Evolutionary conservation across 2,329 filamentous ascomycete species (phyloP).

Genomic region (Fusarium chaquense): DNA sequence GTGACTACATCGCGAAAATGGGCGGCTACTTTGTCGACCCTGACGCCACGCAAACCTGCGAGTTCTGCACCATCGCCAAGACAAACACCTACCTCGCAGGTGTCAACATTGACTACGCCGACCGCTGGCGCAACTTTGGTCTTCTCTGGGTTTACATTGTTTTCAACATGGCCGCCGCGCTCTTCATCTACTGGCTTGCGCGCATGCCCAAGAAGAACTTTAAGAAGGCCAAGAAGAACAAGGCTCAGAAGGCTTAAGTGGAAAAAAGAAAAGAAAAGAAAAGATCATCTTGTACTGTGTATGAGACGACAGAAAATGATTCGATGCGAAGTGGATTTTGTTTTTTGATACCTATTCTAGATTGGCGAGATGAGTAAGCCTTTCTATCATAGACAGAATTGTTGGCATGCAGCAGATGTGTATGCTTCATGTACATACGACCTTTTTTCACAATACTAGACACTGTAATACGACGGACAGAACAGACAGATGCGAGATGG

Average conservation of each 20-base stretch:
- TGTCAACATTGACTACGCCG: slow-evolving; percentile 65
- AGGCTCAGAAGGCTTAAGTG: slow-evolving; percentile 16
- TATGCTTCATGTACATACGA: slow-evolving; percentile 36
- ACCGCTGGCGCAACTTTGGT: slow-evolving; percentile 78
- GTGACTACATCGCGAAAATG: slow-evolving; percentile 60
- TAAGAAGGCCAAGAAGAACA: slow-evolving; percentile 52
- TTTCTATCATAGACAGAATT: slow-evolving; percentile 36
- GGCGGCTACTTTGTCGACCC: slow-evolving; percentile 68
- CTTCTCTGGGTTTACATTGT: slow-evolving; percentile 69
- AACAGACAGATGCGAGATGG: slow-evolving; percentile 27
- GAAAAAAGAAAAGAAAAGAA: background rate
- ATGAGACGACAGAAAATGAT: slow-evolving; percentile 6
- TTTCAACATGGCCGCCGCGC: slow-evolving; percentile 68
- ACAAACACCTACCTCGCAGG: slow-evolving; percentile 65
- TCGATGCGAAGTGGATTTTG: background rate
- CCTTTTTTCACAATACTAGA: slow-evolving; percentile 20
- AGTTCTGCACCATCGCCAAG: slow-evolving; percentile 65
- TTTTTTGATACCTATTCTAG: slow-evolving; percentile 16
- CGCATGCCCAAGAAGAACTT: slow-evolving; percentile 59
- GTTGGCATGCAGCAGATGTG: background rate
- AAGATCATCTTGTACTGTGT: slow-evolving; percentile 7
- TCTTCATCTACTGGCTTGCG: slow-evolving; percentile 68
- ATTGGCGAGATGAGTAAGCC: slow-evolving; percentile 4
- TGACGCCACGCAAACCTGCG: slow-evolving; percentile 63
- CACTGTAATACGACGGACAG: slow-evolving; percentile 35